A percentile compares a stretch with the other conserved stretches of the same genome.
Evolutionary conservation across 2,329 filamentous ascomycete genomes (phyloP).

Genomic region (Herpotrichia juniperi): DNA sequence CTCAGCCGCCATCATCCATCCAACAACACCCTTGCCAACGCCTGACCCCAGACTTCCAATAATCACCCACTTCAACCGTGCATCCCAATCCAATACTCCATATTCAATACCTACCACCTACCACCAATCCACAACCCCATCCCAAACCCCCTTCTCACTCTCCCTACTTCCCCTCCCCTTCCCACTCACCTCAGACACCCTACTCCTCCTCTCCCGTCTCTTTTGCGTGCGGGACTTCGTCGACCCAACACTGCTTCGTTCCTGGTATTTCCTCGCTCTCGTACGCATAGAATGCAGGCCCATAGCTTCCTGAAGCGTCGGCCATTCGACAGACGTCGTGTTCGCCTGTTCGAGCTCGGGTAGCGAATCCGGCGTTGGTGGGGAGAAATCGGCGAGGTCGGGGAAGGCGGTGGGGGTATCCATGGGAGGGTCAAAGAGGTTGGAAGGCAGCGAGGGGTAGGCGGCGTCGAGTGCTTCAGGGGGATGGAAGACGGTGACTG

Average conservation of each 20-base stretch:
- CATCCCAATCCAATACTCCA: background rate
- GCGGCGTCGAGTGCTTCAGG: background rate
- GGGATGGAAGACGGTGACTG: background rate
- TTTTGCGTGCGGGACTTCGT: background rate
- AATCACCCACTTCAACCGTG: too few relatives aligned
- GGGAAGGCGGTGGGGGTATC: background rate
- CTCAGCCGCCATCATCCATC: too few relatives aligned
- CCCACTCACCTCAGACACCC: background rate
- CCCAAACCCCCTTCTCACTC: conserved; percentile 10
- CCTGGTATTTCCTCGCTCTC: background rate
- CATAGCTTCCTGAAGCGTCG: conserved; percentile 19
- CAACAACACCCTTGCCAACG: too few relatives aligned
- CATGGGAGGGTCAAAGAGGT: background rate
- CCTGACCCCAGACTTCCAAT: too few relatives aligned
- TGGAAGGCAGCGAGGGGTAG: background rate
- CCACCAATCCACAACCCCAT: conserved; percentile 19
- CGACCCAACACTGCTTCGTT: background rate
- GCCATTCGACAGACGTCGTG: conserved; percentile 22
- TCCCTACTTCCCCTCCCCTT: conserved; percentile 2
- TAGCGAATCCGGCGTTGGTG: too few relatives aligned
- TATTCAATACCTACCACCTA: background rate
- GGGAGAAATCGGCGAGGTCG: background rate
- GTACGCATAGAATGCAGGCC: background rate
- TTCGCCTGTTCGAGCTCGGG: background rate
- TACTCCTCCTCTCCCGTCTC: background rate